These are phyloP conservation scores for Pseudozyma tsukubaensis DNA, from an alignment of 1,284 basidiomycete genomes.

Conservation along the genomic window DNA sequence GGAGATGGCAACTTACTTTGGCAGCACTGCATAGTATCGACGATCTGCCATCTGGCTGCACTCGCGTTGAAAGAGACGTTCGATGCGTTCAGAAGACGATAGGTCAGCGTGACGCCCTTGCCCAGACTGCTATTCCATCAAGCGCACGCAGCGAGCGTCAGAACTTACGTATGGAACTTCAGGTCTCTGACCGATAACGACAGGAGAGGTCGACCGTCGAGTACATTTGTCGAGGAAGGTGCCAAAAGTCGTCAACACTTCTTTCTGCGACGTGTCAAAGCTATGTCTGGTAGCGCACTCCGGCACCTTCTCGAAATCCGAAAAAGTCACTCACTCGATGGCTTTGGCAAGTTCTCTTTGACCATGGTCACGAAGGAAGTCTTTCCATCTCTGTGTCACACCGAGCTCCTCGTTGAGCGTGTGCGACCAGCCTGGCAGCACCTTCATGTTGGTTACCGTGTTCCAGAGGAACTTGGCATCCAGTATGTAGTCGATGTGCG, in stretches of 20 bases:
- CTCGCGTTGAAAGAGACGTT: too few species aligned
- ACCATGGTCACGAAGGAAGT: constrained; percentile 14
- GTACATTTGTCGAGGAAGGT: neutral
- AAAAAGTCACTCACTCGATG: constrained; percentile 1
- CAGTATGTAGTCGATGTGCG: constrained; percentile 3
- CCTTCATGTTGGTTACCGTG: constrained; percentile 8
- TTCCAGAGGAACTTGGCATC: constrained; percentile 20
- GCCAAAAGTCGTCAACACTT: neutral
- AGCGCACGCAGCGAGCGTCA: too few species aligned
- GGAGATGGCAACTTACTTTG: too few species aligned
- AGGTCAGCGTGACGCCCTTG: too few species aligned
- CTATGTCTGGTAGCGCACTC: neutral
- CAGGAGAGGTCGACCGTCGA: neutral
- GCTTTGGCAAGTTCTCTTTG: neutral
- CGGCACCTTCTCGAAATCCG: neutral
- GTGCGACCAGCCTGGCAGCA: constrained; percentile 22
- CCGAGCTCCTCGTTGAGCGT: constrained; percentile 13
- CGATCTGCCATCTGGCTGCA: too few species aligned
- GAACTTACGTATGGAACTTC: neutral
- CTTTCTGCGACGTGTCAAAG: neutral
- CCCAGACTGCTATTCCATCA: too few species aligned
- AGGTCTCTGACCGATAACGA: neutral
- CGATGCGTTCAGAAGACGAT: too few species aligned
- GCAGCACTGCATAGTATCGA: too few species aligned
- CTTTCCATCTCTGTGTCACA: constrained; percentile 14